Evolutionary conservation across 2,329 filamentous ascomycete species (phyloP).

Genomic region (Alternaria ventricosa): DNA sequence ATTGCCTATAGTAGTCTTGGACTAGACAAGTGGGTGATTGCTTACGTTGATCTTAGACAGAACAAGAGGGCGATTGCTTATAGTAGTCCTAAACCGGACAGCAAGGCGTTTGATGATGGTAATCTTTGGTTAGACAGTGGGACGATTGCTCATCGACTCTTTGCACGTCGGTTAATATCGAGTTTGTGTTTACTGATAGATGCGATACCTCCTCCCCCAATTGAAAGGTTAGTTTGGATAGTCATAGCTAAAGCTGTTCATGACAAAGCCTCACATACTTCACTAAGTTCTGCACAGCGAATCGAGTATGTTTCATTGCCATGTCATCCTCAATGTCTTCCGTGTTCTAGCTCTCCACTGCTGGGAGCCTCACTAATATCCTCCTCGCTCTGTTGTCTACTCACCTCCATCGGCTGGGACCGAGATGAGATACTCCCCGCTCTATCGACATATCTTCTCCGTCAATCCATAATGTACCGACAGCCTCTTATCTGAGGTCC

Average conservation of each 20-base stretch:
- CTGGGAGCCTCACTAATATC: background rate
- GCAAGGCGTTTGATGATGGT: background rate
- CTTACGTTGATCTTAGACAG: background rate
- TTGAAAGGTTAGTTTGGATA: no score
- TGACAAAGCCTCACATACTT: background rate
- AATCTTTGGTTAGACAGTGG: background rate
- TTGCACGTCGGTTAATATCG: background rate
- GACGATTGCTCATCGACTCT: background rate
- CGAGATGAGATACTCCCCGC: background rate
- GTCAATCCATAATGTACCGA: background rate
- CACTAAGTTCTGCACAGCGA: background rate
- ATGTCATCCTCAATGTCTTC: background rate
- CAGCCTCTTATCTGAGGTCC: accelerated
- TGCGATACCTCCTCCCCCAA: no score
- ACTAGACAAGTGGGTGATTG: background rate
- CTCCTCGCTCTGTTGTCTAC: background rate
- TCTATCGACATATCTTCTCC: background rate
- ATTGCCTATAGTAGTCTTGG: background rate
- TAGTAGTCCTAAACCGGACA: background rate
- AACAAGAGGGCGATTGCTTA: background rate
- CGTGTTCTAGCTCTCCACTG: background rate
- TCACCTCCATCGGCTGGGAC: background rate
- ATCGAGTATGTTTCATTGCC: background rate
- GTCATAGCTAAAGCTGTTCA: no score
- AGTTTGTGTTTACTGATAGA: background rate